A percentile compares a stretch with the other conserved stretches of the same genome.
Evolutionary conservation across 164 flowering plant species (phyloP).

Genomic region (Paratinospora sagittata): DNA sequence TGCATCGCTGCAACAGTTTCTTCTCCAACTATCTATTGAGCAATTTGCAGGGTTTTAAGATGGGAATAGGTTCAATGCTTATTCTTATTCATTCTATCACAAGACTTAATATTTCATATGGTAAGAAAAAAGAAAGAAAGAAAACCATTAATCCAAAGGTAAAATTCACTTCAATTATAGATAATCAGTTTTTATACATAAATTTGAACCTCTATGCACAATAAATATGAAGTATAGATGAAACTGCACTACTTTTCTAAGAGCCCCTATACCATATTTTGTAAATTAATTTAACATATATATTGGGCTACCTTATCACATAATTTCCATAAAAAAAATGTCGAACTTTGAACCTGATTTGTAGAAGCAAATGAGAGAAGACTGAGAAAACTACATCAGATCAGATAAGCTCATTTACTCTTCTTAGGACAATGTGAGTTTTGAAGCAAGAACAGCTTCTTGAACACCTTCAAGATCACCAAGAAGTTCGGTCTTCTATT

Average conservation of each 20-base stretch:
- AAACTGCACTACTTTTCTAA: too few relatives aligned
- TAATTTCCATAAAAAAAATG: neutral
- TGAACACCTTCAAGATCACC: slow-evolving; percentile 42
- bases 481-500: slow-evolving; percentile 29
- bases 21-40: too few relatives aligned
- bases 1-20: too few relatives aligned
- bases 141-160: neutral
- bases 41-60: too few relatives aligned
- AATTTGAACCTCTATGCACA: neutral
- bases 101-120: neutral
- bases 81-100: too few relatives aligned
- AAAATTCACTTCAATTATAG: neutral
- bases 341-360: neutral
- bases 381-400: neutral
- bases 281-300: too few relatives aligned
- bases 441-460: slow-evolving; percentile 46
- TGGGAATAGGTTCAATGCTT: too few relatives aligned
- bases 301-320: neutral
- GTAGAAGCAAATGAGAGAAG: neutral
- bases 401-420: neutral
- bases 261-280: too few relatives aligned
- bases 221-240: neutral
- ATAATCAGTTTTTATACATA: neutral
- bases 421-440: slow-evolving; percentile 23
- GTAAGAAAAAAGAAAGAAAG: neutral